A percentile compares a stretch with the other conserved stretches of the same genome.
These are phyloP conservation scores for Vickermania spadyakhi DNA, from an alignment of 208 protist species.

Conservation along the genomic window DNA sequence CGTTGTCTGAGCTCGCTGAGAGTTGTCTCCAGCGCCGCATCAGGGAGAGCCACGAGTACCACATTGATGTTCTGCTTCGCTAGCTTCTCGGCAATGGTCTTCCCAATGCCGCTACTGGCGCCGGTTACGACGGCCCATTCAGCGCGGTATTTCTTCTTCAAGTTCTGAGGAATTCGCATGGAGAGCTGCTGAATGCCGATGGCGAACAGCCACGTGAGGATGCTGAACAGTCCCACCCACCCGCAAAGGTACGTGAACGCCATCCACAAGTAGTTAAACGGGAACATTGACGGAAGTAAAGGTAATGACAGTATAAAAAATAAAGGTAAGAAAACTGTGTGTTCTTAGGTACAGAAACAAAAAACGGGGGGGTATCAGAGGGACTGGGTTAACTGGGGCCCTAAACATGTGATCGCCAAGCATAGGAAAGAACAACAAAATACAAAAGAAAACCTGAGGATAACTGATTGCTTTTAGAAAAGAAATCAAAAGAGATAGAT, in stretches of 20 bases:
- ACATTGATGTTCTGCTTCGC: slow-evolving; percentile 87
- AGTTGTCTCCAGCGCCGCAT: slow-evolving; percentile 75
- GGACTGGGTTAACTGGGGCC: no score
- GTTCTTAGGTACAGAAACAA: neutral
- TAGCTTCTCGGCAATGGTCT: slow-evolving; percentile 90
- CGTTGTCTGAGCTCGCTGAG: slow-evolving; percentile 69
- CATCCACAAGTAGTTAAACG: slow-evolving; percentile 22
- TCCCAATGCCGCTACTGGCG: slow-evolving; percentile 93
- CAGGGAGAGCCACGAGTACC: slow-evolving; percentile 82
- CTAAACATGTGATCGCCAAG: neutral
- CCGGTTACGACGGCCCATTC: slow-evolving; percentile 92
- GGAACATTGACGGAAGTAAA: slow-evolving; percentile 65
- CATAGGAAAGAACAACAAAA: neutral
- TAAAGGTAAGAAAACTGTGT: neutral
- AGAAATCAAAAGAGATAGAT: no score
- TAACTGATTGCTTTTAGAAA: no score
- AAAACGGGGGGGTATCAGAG: no score
- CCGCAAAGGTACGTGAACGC: slow-evolving; percentile 47
- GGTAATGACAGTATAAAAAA: neutral
- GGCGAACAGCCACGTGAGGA: slow-evolving; percentile 53
- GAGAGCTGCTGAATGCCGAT: slow-evolving; percentile 42
- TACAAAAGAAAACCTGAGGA: no score
- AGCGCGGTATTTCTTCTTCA: slow-evolving; percentile 68
- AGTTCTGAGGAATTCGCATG: slow-evolving; percentile 55
- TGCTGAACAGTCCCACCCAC: slow-evolving; percentile 69